A percentile compares a stretch with the other conserved stretches of the same genome.
Evolutionary conservation across 2,329 filamentous ascomycete genomes (phyloP).

Genomic region (Colletotrichum sp.): DNA sequence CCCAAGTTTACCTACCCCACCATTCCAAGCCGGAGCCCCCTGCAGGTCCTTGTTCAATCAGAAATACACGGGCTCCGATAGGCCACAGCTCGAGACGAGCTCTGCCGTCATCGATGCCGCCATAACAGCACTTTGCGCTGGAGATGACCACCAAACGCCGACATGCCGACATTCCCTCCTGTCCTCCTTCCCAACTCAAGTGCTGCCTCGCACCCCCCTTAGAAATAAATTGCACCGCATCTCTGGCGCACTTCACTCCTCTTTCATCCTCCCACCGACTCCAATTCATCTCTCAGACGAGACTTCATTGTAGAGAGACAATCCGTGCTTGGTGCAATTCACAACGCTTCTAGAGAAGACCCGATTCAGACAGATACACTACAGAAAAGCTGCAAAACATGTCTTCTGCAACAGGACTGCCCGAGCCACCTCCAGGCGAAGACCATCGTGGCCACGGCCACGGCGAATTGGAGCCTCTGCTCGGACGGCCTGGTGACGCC

Average conservation of each 20-base stretch:
- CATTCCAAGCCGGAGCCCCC: not conserved
- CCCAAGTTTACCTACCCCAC: not conserved
- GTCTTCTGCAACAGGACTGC: conserved; percentile 73
- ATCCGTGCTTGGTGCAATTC: not conserved
- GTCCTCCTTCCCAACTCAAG: not conserved
- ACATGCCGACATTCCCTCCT: not conserved
- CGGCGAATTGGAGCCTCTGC: conserved; percentile 47
- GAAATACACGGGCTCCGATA: conserved; percentile 16
- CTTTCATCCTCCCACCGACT: not conserved
- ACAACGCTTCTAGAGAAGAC: not conserved
- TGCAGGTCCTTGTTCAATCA: not conserved
- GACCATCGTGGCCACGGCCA: conserved; percentile 27
- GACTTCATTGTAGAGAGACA: not conserved
- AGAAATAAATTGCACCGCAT: not conserved
- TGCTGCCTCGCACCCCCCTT: not conserved
- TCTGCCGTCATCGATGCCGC: conserved; percentile 18
- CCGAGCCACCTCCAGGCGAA: conserved; percentile 48
- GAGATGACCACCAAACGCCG: not conserved
- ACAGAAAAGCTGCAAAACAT: conserved; percentile 44
- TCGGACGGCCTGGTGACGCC: conserved; percentile 70
- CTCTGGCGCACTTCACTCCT: not conserved
- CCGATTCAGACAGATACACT: not conserved
- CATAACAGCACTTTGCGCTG: conserved; percentile 1
- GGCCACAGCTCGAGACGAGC: conserved; percentile 16
- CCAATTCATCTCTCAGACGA: not conserved